phyloP scores from a whole-genome alignment of 225 moss, liverwort and hornwort genomes.

The Lunularia cruciata region DNA sequence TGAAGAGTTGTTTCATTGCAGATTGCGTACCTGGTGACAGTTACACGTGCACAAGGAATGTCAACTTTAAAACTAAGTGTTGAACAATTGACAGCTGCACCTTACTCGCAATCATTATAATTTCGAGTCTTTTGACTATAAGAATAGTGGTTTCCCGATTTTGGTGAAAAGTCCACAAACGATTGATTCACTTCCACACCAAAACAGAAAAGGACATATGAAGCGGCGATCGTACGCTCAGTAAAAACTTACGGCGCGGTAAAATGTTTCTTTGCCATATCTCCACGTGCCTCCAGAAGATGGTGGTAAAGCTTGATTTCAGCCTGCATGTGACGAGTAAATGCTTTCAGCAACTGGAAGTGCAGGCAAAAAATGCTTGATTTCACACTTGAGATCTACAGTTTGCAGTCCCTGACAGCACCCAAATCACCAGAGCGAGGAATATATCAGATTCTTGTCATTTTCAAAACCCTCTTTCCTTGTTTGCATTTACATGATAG shows the following conservation, averaged over 20 bases:
- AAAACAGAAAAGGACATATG: no score
- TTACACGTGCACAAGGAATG: not conserved
- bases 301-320: constrained; percentile 64
- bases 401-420: no score
- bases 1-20: constrained; percentile 71
- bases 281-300: constrained; percentile 60
- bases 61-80: not conserved
- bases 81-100: not conserved
- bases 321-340: constrained; percentile 39
- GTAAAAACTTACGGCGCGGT: constrained; percentile 70
- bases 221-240: not conserved
- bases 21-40: constrained; percentile 59
- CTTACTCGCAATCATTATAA: not conserved
- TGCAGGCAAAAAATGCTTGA: no score
- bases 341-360: not conserved
- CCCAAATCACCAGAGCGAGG: no score
- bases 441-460: no score
- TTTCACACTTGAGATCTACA: no score
- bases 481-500: no score
- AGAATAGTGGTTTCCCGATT: no score
- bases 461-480: no score
- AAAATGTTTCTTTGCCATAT: constrained; percentile 61
- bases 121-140: not conserved
- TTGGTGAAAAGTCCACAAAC: no score
- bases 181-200: no score